Percentiles rank a stretch among this genome's conserved stretches.
Evolutionary conservation across 768 basidiomycete species (phyloP).

Genomic region (Amanita pallidorosea): DNA sequence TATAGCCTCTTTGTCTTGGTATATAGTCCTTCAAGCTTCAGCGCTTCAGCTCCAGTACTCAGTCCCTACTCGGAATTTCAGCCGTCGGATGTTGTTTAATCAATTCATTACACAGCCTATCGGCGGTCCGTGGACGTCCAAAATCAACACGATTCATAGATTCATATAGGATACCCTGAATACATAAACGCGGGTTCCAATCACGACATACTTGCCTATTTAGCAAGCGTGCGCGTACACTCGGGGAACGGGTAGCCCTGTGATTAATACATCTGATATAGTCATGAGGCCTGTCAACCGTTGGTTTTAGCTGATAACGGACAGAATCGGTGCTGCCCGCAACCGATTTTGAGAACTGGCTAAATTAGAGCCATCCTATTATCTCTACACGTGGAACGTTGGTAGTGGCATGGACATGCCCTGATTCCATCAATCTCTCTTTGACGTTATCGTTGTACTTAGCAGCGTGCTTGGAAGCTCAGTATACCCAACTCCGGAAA

Average conservation of each 20-base stretch:
- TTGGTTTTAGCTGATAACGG: not conserved
- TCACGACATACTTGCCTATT: not conserved
- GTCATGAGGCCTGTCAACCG: not conserved
- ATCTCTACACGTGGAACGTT: not conserved
- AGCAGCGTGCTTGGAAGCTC: slow-evolving; percentile 68
- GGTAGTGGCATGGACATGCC: not conserved
- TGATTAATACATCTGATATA: not conserved
- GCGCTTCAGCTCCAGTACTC: not conserved
- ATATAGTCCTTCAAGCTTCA: no score
- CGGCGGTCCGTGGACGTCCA: not conserved
- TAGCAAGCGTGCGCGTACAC: not conserved
- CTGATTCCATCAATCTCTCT: slow-evolving; percentile 33
- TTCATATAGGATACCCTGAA: not conserved
- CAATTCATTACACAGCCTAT: not conserved
- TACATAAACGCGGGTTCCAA: not conserved
- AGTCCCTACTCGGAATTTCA: not conserved
- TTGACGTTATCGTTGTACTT: slow-evolving; percentile 42
- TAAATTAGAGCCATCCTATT: not conserved
- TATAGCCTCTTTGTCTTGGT: slow-evolving; percentile 2
- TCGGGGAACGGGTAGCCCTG: slow-evolving; percentile 4
- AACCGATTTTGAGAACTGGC: not conserved
- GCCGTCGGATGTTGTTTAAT: not conserved
- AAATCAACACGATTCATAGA: not conserved
- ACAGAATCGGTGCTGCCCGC: not conserved
- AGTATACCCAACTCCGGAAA: slow-evolving; percentile 49